These are phyloP conservation scores for Thinopyrum elongatum DNA, from an alignment of 176 grass and related monocot species.

Conservation along the genomic window DNA sequence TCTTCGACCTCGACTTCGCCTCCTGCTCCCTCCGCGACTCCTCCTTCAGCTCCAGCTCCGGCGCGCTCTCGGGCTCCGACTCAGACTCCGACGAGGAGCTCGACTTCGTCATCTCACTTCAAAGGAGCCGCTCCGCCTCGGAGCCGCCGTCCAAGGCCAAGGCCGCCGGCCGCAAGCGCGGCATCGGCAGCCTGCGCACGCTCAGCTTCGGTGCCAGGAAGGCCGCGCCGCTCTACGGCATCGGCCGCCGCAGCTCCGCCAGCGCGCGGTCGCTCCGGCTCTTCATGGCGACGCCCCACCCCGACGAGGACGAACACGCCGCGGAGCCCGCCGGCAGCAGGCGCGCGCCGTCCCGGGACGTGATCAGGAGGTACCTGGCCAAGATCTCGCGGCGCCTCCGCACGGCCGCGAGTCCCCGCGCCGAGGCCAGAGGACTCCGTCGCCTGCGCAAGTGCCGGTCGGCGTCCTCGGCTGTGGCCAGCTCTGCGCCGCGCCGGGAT, in stretches of 20 bases:
- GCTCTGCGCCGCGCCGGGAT: slow-evolving; percentile 32
- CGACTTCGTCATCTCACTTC: slow-evolving; percentile 47
- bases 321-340: neutral
- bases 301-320: neutral
- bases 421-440: slow-evolving; percentile 13
- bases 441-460: slow-evolving; percentile 66
- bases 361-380: slow-evolving; percentile 57
- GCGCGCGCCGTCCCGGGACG: slow-evolving; percentile 22
- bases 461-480: slow-evolving; percentile 37
- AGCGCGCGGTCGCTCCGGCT: slow-evolving; percentile 35
- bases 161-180: neutral
- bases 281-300: slow-evolving; percentile 18
- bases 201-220: slow-evolving; percentile 50
- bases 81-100: slow-evolving; percentile 36
- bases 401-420: neutral
- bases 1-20: slow-evolving; percentile 68
- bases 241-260: slow-evolving; percentile 2
- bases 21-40: slow-evolving; percentile 37
- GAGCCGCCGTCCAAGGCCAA: neutral
- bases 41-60: slow-evolving; percentile 29
- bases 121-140: slow-evolving; percentile 36
- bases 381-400: slow-evolving; percentile 61
- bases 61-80: slow-evolving; percentile 19
- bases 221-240: slow-evolving; percentile 38
- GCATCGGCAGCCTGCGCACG: slow-evolving; percentile 18